phyloP scores from a whole-genome alignment of 345 rosid genomes.

The Lepidium didymum region DNA sequence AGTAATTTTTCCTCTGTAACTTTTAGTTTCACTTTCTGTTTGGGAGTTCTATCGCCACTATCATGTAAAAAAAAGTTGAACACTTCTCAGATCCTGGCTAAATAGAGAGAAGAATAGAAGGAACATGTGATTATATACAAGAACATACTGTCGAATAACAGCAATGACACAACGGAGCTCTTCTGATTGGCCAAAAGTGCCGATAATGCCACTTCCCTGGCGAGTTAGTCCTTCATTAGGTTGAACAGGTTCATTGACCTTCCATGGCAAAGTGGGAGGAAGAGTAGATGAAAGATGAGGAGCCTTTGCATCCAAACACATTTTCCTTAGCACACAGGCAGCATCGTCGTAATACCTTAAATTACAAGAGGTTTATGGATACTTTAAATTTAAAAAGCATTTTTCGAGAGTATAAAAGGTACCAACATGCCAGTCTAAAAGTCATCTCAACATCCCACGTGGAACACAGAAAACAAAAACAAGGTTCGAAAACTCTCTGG shows the following conservation, averaged over 20 bases:
- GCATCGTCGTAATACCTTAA: conserved; percentile 96
- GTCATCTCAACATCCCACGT: neutral
- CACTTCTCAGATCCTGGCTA: neutral
- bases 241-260: conserved; percentile 69
- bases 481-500: neutral
- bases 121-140: neutral
- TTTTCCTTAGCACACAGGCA: conserved; percentile 94
- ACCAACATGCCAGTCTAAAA: neutral
- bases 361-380: conserved; percentile 13
- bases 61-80: conserved; percentile 5
- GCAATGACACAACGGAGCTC: conserved; percentile 99
- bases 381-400: neutral
- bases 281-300: conserved; percentile 92
- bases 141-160: conserved; percentile 88
- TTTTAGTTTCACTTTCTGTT: conserved; percentile 98
- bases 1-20: conserved; percentile 95
- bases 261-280: conserved; percentile 96
- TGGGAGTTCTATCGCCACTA: conserved; percentile 99
- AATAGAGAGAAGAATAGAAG: neutral
- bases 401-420: neutral
- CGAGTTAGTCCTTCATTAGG: conserved; percentile 88
- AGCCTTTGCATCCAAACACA: conserved; percentile 98
- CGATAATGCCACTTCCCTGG: conserved; percentile 96
- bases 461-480: neutral
- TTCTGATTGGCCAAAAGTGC: conserved; percentile 89